Evolutionary conservation across 2,329 filamentous ascomycete species (phyloP).

Genomic region (Diaporthe citriasiana): DNA sequence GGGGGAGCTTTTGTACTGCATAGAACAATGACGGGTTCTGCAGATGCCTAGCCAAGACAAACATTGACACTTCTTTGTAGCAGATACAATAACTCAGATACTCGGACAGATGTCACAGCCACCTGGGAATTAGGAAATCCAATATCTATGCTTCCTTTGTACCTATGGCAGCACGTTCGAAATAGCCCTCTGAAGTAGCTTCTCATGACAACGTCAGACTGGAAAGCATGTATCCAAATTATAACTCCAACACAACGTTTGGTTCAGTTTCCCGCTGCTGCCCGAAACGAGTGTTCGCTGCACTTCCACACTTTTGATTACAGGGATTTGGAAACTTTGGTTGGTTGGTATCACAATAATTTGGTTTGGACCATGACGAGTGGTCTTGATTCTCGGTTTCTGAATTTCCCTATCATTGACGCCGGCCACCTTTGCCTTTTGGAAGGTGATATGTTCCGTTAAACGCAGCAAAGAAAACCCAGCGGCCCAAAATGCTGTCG

Average conservation of each 20-base stretch:
- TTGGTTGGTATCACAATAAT: slow-evolving; percentile 49
- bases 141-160: not conserved
- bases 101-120: not conserved
- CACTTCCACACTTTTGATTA: slow-evolving; percentile 23
- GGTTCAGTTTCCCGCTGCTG: not conserved
- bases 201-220: not conserved
- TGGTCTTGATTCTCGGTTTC: slow-evolving; percentile 60
- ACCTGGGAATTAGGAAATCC: not conserved
- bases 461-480: slow-evolving; percentile 68
- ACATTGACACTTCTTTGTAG: not conserved
- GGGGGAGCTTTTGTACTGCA: not conserved
- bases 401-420: slow-evolving; percentile 76
- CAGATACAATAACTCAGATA: slow-evolving; percentile 25
- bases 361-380: slow-evolving; percentile 52
- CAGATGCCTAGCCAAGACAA: not conserved
- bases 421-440: slow-evolving; percentile 68
- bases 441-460: slow-evolving; percentile 68
- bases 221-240: not conserved
- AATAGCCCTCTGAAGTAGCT: not conserved
- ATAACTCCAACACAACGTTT: not conserved
- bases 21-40: not conserved
- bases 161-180: not conserved
- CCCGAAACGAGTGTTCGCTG: not conserved
- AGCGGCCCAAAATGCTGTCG: slow-evolving; percentile 66
- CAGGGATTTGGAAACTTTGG: slow-evolving; percentile 10